Conservation (phyloP, 2,329 filamentous ascomycete genomes). For the Claviceps capensis region DNA sequence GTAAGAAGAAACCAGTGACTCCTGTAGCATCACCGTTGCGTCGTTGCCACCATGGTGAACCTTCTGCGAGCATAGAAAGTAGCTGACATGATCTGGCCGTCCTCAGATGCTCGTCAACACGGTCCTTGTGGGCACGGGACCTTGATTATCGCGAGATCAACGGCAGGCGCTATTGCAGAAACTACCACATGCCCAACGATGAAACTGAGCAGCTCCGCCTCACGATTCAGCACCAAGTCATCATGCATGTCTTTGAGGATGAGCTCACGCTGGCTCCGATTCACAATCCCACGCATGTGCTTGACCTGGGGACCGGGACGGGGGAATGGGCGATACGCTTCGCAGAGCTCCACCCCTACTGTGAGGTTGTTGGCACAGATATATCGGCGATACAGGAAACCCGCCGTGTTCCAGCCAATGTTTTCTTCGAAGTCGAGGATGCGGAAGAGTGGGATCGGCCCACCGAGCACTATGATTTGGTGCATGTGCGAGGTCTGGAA, state of each 20-base stretch:
- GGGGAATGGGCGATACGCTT: slow-evolving; percentile 39
- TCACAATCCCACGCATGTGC: slow-evolving; percentile 26
- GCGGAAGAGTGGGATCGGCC: slow-evolving; percentile 46
- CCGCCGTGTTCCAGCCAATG: slow-evolving; percentile 41
- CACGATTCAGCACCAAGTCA: slow-evolving; percentile 49
- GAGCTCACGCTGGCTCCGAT: slow-evolving; percentile 31
- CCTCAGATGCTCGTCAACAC: slow-evolving; percentile 28
- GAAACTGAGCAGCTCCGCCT: slow-evolving; percentile 50
- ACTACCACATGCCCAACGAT: slow-evolving; percentile 55
- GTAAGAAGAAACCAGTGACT: too few species aligned
- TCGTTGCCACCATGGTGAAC: too few species aligned
- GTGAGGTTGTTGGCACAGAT: slow-evolving; percentile 45
- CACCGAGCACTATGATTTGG: slow-evolving; percentile 37
- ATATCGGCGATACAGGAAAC: slow-evolving; percentile 43
- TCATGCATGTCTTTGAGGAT: slow-evolving; percentile 35
- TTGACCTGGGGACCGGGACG: slow-evolving; percentile 46
- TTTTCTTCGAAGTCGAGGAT: slow-evolving; percentile 47
- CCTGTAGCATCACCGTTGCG: too few species aligned
- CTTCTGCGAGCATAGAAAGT: neutral
- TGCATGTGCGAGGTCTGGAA: slow-evolving; percentile 42
- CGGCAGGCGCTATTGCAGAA: slow-evolving; percentile 46
- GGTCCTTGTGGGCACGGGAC: slow-evolving; percentile 34
- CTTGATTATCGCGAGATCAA: slow-evolving; percentile 47
- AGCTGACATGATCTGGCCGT: neutral
- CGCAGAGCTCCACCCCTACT: slow-evolving; percentile 37